These are phyloP conservation scores for Grosmannia serpens DNA, from an alignment of 2,329 filamentous ascomycete species.

Conservation along the genomic window DNA sequence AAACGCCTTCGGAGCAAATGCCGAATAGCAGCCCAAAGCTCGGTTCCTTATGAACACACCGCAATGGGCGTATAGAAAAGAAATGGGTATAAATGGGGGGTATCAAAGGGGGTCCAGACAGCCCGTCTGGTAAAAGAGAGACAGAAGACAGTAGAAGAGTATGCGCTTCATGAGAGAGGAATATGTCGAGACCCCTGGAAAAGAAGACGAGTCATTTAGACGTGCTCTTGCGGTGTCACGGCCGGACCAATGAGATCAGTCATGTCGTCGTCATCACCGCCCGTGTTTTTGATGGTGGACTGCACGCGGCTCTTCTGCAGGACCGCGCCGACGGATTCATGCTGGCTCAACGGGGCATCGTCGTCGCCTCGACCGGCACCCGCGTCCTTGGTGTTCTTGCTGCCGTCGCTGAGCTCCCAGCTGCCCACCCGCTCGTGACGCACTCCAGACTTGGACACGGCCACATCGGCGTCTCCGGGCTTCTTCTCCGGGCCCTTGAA, in stretches of 20 bases:
- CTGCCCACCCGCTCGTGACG: conserved; percentile 35
- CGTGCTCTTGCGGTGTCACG: conserved; percentile 26
- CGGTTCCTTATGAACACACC: neutral
- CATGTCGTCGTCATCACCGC: conserved; percentile 22
- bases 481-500: conserved; percentile 35
- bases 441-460: conserved; percentile 25
- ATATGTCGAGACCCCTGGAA: neutral
- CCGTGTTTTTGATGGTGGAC: conserved; percentile 7
- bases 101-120: conserved; percentile 8
- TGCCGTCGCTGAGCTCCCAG: conserved; percentile 31
- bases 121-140: neutral
- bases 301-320: conserved; percentile 13
- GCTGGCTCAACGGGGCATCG: conserved; percentile 5
- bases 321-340: neutral
- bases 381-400: neutral
- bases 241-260: conserved; percentile 25
- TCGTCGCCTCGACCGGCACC: conserved; percentile 1
- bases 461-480: conserved; percentile 30
- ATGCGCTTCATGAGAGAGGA: neutral
- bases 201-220: conserved; percentile 15
- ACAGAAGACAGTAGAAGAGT: neutral
- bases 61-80: neutral
- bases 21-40: neutral
- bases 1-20: neutral
- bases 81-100: conserved; percentile 4